Evolutionary conservation across 192 early-diverging fungal species (phyloP).

Genomic region (Coemansia sp.): DNA sequence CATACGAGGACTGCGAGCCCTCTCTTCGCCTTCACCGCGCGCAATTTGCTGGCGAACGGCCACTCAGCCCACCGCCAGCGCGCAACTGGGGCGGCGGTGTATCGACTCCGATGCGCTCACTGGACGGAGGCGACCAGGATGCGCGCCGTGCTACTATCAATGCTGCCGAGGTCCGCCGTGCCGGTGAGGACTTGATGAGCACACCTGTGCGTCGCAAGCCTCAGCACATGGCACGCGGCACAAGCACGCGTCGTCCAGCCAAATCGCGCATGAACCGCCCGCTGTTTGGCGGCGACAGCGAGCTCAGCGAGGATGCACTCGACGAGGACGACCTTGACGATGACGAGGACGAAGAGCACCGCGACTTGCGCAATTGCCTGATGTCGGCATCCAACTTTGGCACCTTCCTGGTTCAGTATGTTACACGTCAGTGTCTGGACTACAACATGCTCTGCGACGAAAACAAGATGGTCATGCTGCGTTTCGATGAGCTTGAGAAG

Average conservation of each 20-base stretch:
- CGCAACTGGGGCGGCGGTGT: slow-evolving; percentile 25
- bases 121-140: slow-evolving; percentile 29
- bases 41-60: slow-evolving; percentile 48
- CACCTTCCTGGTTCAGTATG: slow-evolving; percentile 50
- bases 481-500: slow-evolving; percentile 34
- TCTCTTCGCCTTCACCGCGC: slow-evolving; percentile 40
- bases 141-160: slow-evolving; percentile 21
- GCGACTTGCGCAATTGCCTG: slow-evolving; percentile 41
- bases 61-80: slow-evolving; percentile 43
- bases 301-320: slow-evolving; percentile 28
- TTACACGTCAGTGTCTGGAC: slow-evolving; percentile 46
- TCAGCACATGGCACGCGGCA: slow-evolving; percentile 21
- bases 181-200: slow-evolving; percentile 48
- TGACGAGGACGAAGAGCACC: slow-evolving; percentile 29
- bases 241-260: slow-evolving; percentile 37
- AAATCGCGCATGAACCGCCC: slow-evolving; percentile 28
- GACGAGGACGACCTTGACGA: slow-evolving; percentile 31
- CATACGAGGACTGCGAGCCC: slow-evolving; percentile 49
- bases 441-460: slow-evolving; percentile 38
- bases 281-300: slow-evolving; percentile 36
- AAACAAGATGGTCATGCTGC: slow-evolving; percentile 15
- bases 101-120: slow-evolving; percentile 30
- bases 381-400: slow-evolving; percentile 45
- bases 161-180: slow-evolving; percentile 40
- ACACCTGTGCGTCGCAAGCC: slow-evolving; percentile 40